Evolutionary conservation across 352 stramenopile species (phyloP), one percentile per base, ranked within the genome.

Genomic region (Phytophthora citrophthora): DNA sequence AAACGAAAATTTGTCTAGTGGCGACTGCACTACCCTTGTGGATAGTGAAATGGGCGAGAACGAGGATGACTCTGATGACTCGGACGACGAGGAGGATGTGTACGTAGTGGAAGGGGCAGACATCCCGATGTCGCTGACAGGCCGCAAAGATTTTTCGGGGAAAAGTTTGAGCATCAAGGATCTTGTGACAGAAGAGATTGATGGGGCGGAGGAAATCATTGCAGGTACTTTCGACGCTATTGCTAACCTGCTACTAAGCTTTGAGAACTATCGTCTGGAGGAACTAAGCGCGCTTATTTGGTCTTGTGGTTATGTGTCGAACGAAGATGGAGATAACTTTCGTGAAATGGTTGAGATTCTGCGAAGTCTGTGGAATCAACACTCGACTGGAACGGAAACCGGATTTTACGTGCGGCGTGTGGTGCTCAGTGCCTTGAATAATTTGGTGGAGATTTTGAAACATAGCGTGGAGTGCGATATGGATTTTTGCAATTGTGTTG

Each of bases 391-490:
- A 20, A 64, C 64, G 10, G 56, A 76, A 38, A 41, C 69, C 5
- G 65, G 54, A 0, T 64, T 84, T 34, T 93, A 90, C 41, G 79
- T 90, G 24, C 79, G 84, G 15, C 83, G 88, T 0, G 86, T 95
- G 68, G 73, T 90, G 26, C 70, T 95, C 5, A 81, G 89, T 40
- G 81, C 79, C n/a, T 64, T 96, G 2, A 79, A 94, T 72, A 79
- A 79, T 51, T 74, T 94, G 46, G 83, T 93, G 12, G 72, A 93
- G 51, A 91, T 81, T 41, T 68, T 94, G 39, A 86, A 92, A 64
- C 81, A 93, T 38, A 81, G 77, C 27, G 76, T 91, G n/a, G 70
- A 88, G 51, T 76, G 83, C 18, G 68, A 92, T 60, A 73, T 68
- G 32, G 72, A 83, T 4, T 64, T 89, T 4, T 92, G 83, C 70